A percentile compares a stretch with the other conserved stretches of the same genome.
Conservation (phyloP, 371 early-diverging fungal species). For the Syncephalastrum sp. region DNA sequence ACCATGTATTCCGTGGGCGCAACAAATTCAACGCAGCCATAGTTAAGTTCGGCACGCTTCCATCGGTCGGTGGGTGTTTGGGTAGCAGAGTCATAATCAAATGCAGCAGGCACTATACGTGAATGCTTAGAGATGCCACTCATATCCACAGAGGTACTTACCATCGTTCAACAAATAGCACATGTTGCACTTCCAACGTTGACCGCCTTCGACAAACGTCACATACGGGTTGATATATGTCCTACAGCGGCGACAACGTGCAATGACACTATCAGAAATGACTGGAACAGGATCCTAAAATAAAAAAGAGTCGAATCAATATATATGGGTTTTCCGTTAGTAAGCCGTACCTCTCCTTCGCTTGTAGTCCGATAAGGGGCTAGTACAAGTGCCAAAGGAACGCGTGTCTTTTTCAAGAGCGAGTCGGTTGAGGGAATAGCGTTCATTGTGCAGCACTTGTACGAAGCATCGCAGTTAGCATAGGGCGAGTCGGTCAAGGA, state of each 20-base stretch:
- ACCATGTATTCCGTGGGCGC: slow-evolving; percentile 65
- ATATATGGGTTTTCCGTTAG: not conserved
- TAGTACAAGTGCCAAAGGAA: slow-evolving; percentile 88
- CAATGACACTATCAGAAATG: slow-evolving; percentile 80
- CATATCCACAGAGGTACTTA: slow-evolving; percentile 15
- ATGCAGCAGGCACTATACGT: slow-evolving; percentile 63
- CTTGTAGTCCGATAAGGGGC: slow-evolving; percentile 77
- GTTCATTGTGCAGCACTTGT: slow-evolving; percentile 88
- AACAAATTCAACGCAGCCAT: slow-evolving; percentile 74
- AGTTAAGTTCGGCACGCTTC: slow-evolving; percentile 68
- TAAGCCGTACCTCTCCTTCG: slow-evolving; percentile 50
- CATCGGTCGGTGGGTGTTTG: slow-evolving; percentile 69
- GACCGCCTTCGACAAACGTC: slow-evolving; percentile 89
- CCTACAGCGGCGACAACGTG: slow-evolving; percentile 93
- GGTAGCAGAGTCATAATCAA: slow-evolving; percentile 74
- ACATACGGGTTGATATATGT: slow-evolving; percentile 97
- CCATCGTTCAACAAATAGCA: slow-evolving; percentile 91
- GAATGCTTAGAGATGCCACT: not conserved
- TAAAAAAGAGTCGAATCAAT: not conserved
- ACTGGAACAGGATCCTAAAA: slow-evolving; percentile 76
- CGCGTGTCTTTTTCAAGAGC: slow-evolving; percentile 77
- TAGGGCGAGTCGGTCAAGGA: slow-evolving; percentile 68
- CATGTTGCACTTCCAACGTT: slow-evolving; percentile 96
- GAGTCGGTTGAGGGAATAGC: slow-evolving; percentile 82
- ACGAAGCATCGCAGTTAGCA: slow-evolving; percentile 71